Conservation (phyloP, 2,329 filamentous ascomycete species). For the Colletotrichum sojae region DNA sequence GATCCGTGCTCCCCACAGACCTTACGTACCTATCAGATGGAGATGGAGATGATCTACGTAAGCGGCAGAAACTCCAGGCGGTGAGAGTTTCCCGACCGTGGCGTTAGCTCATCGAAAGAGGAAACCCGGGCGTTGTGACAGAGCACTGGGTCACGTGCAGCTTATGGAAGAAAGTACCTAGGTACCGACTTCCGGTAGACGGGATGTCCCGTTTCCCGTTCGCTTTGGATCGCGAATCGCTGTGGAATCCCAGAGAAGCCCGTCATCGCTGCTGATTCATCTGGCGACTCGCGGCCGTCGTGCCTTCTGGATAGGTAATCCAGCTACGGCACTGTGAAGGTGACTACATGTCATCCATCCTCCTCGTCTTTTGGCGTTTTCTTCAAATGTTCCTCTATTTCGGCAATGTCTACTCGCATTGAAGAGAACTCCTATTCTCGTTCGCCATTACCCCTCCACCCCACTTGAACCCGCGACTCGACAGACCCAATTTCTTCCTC, state of each 20-base stretch:
- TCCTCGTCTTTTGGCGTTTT: no score
- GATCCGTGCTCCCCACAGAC: background rate
- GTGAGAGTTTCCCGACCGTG: background rate
- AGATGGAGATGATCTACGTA: no score
- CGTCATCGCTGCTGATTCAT: slow-evolving; percentile 35
- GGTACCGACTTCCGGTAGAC: no score
- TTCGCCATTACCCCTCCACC: slow-evolving; percentile 33
- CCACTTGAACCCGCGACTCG: slow-evolving; percentile 6
- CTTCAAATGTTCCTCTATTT: background rate
- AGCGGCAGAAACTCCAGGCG: background rate
- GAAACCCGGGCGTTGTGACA: background rate
- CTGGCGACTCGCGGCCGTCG: slow-evolving; percentile 8
- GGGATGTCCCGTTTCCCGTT: no score
- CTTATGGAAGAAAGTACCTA: no score
- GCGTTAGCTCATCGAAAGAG: slow-evolving; percentile 19
- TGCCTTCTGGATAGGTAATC: background rate
- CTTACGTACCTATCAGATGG: no score
- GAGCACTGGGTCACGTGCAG: slow-evolving; percentile 4
- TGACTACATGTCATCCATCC: background rate
- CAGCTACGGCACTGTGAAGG: background rate
- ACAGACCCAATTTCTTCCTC: background rate
- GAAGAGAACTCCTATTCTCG: background rate
- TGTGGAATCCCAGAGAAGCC: slow-evolving; percentile 32
- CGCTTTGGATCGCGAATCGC: background rate
- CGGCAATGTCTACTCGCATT: slow-evolving; percentile 3